A percentile compares a stretch with the other conserved stretches of the same genome.
These are phyloP conservation scores for Zymoseptoria ardabiliae DNA, from an alignment of 2,329 filamentous ascomycete genomes.

Conservation along the genomic window DNA sequence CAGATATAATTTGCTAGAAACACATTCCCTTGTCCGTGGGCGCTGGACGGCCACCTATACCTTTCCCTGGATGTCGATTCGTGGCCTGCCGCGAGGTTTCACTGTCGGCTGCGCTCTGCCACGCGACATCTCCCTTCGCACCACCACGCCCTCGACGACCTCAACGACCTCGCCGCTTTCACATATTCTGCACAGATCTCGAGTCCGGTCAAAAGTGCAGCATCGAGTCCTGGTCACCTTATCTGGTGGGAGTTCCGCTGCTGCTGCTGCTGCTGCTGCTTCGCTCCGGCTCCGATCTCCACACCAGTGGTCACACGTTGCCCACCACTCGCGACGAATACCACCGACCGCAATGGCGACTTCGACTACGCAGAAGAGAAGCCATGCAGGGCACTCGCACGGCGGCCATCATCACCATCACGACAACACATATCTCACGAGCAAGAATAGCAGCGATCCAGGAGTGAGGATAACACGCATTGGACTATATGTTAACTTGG, in stretches of 20 bases:
- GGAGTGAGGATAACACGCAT: constrained; percentile 90
- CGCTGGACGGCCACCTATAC: background rate
- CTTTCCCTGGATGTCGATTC: constrained; percentile 2
- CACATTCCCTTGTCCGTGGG: background rate
- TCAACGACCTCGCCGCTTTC: constrained; percentile 1
- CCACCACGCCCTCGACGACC: constrained; percentile 1
- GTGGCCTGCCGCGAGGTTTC: constrained; percentile 1
- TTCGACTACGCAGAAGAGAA: constrained; percentile 21
- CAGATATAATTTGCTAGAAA: background rate
- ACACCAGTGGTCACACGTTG: constrained; percentile 29
- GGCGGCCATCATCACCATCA: constrained; percentile 68
- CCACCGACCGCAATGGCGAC: constrained; percentile 13
- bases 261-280: constrained; percentile 2
- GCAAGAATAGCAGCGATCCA: constrained; percentile 79
- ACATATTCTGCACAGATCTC: background rate
- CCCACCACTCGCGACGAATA: constrained; percentile 20
- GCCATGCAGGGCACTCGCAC: constrained; percentile 27
- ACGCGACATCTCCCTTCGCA: background rate
- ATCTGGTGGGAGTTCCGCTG: background rate
- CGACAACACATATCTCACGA: constrained; percentile 76
- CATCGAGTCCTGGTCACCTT: constrained; percentile 12
- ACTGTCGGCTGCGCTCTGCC: background rate
- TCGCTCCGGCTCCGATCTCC: constrained; percentile 13
- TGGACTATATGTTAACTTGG: constrained; percentile 79
- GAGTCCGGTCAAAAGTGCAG: constrained; percentile 5